Evolutionary conservation across 2,329 filamentous ascomycete genomes (phyloP), one percentile per base, ranked within the genome.

Genomic region (Cladophialophora yegresii): DNA sequence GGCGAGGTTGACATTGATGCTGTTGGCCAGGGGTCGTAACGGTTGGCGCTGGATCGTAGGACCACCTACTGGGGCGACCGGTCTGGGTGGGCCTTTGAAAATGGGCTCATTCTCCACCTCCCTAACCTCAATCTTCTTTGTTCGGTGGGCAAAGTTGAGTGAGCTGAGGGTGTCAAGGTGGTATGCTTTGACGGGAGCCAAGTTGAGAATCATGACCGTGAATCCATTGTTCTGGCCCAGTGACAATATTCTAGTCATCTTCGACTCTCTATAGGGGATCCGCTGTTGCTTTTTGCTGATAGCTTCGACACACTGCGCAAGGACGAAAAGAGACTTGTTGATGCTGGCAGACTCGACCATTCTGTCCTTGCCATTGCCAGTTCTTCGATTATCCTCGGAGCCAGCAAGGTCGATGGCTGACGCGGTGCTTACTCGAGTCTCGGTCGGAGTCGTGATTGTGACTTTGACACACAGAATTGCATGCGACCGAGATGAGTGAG

Each of bases 61-160:
- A 7, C 80, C 80, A 3, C 76, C 72, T n/a, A 79, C 62, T 20
- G 68, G 78, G 69, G 70, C 75, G 75, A 73, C 78, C n/a, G 83
- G 81, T 62, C 86, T 84, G 30, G 89, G 86, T 61, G 86, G 84
- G 60, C 90, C 88, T 74, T 90, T 92, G 80, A 91, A 96, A 47
- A 96, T 88, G 3, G 96, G 89, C 73, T 97, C 92, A 73, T 98
- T 98, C 77, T 98, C 93, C 63, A 96, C 91, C 76, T 98, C 95
- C 57, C 92, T 89, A 10, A 96, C 89, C 76, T 98, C 93, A 71
- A 98, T 97, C 73, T 96, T 92, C 81, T 97, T 97, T 26, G 93
- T 96, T 10, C 93, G 86, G 58, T 95, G 97, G 73, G 93, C 95
- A 73, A 98, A 95, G 74, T 96, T 97, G 59, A 98, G 81, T 67